Conservation (phyloP, 1,284 basidiomycete genomes). For the Leccinum angustisporum region DNA sequence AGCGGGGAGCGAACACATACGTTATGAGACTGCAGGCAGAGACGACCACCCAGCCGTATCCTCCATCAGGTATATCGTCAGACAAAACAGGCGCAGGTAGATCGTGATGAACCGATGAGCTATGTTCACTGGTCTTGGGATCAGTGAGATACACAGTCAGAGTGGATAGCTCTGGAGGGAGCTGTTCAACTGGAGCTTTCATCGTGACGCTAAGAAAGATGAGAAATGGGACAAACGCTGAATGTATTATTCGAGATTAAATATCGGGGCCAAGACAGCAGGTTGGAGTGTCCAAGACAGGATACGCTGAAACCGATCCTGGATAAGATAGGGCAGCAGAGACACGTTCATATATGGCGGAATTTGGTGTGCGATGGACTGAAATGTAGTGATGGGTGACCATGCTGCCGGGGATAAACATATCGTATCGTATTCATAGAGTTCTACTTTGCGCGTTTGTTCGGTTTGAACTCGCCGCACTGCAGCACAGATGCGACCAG, state of each 20-base stretch:
- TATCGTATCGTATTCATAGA: constrained; percentile 46
- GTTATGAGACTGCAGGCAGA: constrained; percentile 23
- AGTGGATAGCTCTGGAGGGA: not conserved
- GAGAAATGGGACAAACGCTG: not conserved
- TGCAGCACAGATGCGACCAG: constrained; percentile 64
- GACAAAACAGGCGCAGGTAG: not conserved
- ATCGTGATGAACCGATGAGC: not conserved
- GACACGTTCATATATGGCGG: not conserved
- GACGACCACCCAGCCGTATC: constrained; percentile 26
- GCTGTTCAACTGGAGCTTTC: not conserved
- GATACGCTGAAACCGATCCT: constrained; percentile 3
- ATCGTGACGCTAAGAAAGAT: not conserved
- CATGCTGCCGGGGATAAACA: not conserved
- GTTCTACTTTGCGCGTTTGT: constrained; percentile 56
- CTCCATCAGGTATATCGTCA: constrained; percentile 22
- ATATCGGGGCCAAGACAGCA: not conserved
- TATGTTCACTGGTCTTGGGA: not conserved
- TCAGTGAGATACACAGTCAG: not conserved
- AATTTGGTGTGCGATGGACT: not conserved
- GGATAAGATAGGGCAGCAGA: not conserved
- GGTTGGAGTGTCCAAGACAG: constrained; percentile 2
- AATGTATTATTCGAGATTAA: not conserved
- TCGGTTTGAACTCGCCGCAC: constrained; percentile 54
- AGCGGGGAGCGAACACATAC: constrained; percentile 12
- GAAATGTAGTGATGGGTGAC: not conserved